Conservation (phyloP, 331 rosid genomes). For the Malus hybrid region DNA sequence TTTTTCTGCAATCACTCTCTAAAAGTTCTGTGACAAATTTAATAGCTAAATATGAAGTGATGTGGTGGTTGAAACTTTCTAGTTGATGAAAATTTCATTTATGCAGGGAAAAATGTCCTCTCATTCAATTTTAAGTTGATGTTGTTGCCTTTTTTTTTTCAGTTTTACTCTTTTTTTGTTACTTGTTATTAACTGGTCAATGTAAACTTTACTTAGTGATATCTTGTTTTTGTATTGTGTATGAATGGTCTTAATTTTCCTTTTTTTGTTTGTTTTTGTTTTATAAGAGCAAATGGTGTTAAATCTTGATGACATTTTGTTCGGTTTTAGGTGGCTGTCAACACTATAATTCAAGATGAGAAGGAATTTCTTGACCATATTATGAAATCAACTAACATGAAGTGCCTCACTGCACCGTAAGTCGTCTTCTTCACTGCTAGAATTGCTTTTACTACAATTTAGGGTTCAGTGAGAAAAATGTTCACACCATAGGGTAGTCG, state of each 20-base stretch:
- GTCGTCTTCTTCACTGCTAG: neutral
- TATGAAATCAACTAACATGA: constrained; percentile 16
- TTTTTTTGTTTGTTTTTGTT: neutral
- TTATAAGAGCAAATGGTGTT: neutral
- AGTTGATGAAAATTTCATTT: neutral
- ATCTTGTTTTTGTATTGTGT: neutral
- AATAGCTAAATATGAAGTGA: neutral
- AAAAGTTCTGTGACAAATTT: neutral
- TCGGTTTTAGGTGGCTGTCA: constrained; percentile 15
- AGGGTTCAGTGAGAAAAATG: neutral
- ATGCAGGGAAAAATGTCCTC: neutral
- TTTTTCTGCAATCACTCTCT: neutral
- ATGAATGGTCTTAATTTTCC: neutral
- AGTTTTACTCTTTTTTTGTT: neutral
- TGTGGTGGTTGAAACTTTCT: neutral
- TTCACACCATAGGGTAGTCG: neutral
- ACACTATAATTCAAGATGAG: constrained; percentile 15
- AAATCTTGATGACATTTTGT: neutral
- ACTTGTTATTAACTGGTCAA: neutral
- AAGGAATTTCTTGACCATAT: constrained; percentile 20
- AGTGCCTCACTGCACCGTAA: constrained; percentile 20
- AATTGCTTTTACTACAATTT: neutral
- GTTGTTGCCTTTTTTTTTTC: neutral
- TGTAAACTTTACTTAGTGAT: neutral
- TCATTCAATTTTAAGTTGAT: neutral